A percentile compares a stretch with the other conserved stretches of the same genome.
Conservation (phyloP, 2,329 filamentous ascomycete genomes). For the Graphilbum ipis-grandicollis region DNA sequence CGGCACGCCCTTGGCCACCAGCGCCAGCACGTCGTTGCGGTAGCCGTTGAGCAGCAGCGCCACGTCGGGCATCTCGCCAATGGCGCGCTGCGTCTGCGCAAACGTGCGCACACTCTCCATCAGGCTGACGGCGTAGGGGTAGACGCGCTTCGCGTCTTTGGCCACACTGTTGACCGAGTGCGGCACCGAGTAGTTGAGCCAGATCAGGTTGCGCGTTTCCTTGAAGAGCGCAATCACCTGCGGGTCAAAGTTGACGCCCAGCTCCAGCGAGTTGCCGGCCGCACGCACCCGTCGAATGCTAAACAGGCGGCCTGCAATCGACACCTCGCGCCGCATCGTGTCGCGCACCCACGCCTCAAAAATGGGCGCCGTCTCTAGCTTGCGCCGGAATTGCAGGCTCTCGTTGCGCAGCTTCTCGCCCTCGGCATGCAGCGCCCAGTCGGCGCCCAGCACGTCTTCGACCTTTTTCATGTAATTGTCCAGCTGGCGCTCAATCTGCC, state of each 20-base stretch:
- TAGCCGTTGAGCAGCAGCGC: conserved; percentile 79
- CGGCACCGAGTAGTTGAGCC: conserved; percentile 87
- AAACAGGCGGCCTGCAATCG: conserved; percentile 84
- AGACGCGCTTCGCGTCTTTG: conserved; percentile 96
- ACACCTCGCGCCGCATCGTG: conserved; percentile 73
- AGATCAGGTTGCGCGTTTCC: conserved; percentile 87
- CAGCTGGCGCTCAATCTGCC: conserved; percentile 90
- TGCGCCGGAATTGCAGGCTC: conserved; percentile 86
- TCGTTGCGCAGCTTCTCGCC: conserved; percentile 87
- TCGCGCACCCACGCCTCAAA: conserved; percentile 93
- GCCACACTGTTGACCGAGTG: conserved; percentile 90
- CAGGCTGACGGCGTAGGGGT: conserved; percentile 90
- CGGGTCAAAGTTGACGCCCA: conserved; percentile 89
- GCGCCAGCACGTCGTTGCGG: conserved; percentile 69
- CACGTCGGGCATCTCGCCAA: conserved; percentile 73
- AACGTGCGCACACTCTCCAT: conserved; percentile 98
- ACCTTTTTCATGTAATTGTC: conserved; percentile 97
- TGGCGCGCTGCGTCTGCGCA: conserved; percentile 70
- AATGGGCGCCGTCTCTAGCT: conserved; percentile 83
- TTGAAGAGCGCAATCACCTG: conserved; percentile 98
- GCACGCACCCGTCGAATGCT: conserved; percentile 75
- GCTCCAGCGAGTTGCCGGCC: conserved; percentile 74
- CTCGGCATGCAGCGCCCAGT: conserved; percentile 88
- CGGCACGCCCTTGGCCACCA: conserved; percentile 75
- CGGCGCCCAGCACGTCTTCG: conserved; percentile 87